These are phyloP conservation scores for Colletotrichum melonis DNA, from an alignment of 2,329 filamentous ascomycete species.

Conservation along the genomic window DNA sequence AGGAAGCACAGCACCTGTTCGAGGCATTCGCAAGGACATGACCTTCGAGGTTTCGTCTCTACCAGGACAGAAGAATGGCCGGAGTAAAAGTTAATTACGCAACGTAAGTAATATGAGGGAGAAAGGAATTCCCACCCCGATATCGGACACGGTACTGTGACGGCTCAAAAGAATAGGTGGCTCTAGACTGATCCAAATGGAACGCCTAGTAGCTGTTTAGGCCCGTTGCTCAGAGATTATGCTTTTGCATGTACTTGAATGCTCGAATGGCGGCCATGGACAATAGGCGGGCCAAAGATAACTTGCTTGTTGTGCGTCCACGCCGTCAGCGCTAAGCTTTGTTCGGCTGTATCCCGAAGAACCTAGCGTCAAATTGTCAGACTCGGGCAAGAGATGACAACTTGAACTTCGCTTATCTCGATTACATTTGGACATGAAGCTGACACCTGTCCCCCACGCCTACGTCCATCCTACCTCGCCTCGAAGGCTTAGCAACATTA, in stretches of 20 bases:
- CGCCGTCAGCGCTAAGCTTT: not conserved
- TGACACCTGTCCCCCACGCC: not conserved
- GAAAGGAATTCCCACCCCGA: no score
- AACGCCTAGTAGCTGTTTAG: no score
- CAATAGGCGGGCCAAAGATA: not conserved
- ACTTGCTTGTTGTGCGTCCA: not conserved
- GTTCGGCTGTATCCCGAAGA: not conserved
- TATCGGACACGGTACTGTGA: no score
- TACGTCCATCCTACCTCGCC: not conserved
- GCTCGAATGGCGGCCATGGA: not conserved
- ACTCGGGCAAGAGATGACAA: no score
- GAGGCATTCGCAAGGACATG: slow-evolving; percentile 30
- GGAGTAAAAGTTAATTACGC: not conserved
- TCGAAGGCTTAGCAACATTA: not conserved
- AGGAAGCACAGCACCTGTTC: slow-evolving; percentile 34
- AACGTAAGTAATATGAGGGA: not conserved
- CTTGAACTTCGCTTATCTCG: no score
- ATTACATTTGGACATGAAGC: not conserved
- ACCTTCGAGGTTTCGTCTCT: slow-evolving; percentile 19
- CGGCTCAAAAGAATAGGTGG: no score
- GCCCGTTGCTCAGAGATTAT: no score
- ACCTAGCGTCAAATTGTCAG: not conserved
- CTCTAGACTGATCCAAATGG: no score
- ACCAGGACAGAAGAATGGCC: not conserved
- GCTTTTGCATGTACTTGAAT: not conserved